A percentile compares a stretch with the other conserved stretches of the same genome.
These are phyloP conservation scores for Euphorbia peplus DNA, from an alignment of 345 rosid species.

Conservation along the genomic window DNA sequence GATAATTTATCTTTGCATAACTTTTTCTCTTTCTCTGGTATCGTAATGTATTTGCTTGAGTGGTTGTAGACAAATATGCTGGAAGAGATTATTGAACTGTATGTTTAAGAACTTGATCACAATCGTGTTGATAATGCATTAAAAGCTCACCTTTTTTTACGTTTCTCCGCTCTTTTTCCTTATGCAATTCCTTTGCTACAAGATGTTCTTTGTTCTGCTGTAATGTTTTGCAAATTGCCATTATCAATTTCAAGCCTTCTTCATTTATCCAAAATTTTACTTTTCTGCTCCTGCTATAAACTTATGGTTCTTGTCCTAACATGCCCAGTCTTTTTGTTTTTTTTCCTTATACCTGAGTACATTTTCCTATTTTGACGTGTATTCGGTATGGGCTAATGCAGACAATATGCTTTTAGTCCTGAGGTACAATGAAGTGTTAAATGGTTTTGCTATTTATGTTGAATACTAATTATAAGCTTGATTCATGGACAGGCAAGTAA, in stretches of 20 bases:
- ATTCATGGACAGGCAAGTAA: constrained; percentile 34
- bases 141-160: background rate
- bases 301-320: too few species aligned
- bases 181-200: background rate
- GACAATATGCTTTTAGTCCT: background rate
- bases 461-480: background rate
- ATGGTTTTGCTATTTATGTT: constrained; percentile 1
- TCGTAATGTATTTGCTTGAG: background rate
- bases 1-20: background rate
- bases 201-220: background rate
- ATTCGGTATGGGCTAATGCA: background rate
- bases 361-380: background rate
- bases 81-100: background rate
- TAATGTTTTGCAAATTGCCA: background rate
- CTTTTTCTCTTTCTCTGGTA: background rate
- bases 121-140: background rate
- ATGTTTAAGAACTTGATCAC: background rate
- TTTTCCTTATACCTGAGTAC: background rate
- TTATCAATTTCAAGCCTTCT: background rate
- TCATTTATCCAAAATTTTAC: background rate
- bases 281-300: constrained; percentile 1
- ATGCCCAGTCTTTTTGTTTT: too few species aligned
- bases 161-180: background rate
- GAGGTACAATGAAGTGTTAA: background rate
- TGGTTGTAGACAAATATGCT: background rate